phyloP scores from a whole-genome alignment of 1,284 basidiomycete species.

The Vanrija sp. region DNA sequence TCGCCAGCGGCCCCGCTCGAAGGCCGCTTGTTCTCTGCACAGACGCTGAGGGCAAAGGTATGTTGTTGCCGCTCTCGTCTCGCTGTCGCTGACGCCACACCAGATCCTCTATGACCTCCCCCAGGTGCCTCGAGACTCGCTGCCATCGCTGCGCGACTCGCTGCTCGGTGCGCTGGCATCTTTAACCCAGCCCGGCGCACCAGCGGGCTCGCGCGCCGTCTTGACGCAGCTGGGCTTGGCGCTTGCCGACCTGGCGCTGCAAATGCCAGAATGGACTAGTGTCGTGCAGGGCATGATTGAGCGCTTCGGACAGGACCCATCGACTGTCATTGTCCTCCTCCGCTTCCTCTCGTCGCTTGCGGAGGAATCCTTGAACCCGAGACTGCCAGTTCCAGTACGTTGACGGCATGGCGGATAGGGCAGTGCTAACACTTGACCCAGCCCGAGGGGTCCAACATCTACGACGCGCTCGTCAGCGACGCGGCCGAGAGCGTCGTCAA shows the following conservation, averaged over 20 bases:
- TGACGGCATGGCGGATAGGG: neutral
- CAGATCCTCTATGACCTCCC: slow-evolving; percentile 94
- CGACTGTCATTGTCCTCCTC: slow-evolving; percentile 75
- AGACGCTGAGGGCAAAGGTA: slow-evolving; percentile 94
- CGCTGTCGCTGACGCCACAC: slow-evolving; percentile 1
- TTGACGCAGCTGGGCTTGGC: slow-evolving; percentile 87
- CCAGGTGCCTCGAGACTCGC: slow-evolving; percentile 71
- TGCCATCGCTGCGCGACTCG: slow-evolving; percentile 79
- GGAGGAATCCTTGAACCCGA: slow-evolving; percentile 82
- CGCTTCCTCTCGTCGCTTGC: slow-evolving; percentile 89
- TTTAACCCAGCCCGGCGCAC: slow-evolving; percentile 52
- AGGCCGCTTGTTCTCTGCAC: slow-evolving; percentile 90
- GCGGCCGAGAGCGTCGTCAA: slow-evolving; percentile 72
- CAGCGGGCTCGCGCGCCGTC: slow-evolving; percentile 75
- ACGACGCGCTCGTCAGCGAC: slow-evolving; percentile 59
- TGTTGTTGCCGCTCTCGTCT: slow-evolving; percentile 29
- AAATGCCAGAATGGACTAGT: slow-evolving; percentile 81
- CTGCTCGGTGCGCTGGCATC: slow-evolving; percentile 70
- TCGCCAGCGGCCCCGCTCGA: slow-evolving; percentile 72
- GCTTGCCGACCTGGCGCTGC: slow-evolving; percentile 83
- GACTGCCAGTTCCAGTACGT: slow-evolving; percentile 81
- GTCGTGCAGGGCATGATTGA: slow-evolving; percentile 79
- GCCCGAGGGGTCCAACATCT: slow-evolving; percentile 19
- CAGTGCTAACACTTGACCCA: neutral
- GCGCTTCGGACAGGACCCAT: slow-evolving; percentile 76